phyloP scores from a whole-genome alignment of 495 filamentous ascomycete genomes.

The Penicillium ucsense region DNA sequence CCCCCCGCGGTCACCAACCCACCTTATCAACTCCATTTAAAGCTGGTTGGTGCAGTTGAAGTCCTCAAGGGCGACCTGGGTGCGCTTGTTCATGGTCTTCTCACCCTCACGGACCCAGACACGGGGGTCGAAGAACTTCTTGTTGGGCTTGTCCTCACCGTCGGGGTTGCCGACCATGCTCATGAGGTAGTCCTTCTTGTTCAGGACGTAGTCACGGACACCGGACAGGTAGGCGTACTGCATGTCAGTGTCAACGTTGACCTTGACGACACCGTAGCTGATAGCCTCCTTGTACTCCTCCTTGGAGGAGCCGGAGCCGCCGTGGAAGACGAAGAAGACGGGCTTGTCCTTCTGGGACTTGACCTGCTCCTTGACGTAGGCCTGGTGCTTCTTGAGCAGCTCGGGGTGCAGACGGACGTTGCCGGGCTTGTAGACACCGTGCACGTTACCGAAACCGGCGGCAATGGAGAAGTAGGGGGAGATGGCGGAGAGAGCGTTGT shows the following conservation, averaged over 20 bases:
- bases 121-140: constrained; percentile 90
- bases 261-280: constrained; percentile 91
- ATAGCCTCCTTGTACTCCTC: constrained; percentile 83
- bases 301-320: constrained; percentile 84
- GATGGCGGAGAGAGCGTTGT: constrained; percentile 69
- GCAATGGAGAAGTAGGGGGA: constrained; percentile 95
- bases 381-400: constrained; percentile 89
- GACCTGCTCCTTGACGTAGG: constrained; percentile 70
- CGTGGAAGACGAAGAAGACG: constrained; percentile 98
- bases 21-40: constrained; percentile 39
- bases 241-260: constrained; percentile 74
- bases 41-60: constrained; percentile 85
- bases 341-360: constrained; percentile 66
- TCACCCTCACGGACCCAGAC: constrained; percentile 82
- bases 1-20: too few relatives aligned
- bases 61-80: constrained; percentile 72
- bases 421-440: constrained; percentile 98
- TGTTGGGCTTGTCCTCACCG: constrained; percentile 93
- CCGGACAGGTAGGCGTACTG: constrained; percentile 72
- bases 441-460: constrained; percentile 96
- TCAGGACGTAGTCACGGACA: constrained; percentile 85
- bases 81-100: constrained; percentile 85
- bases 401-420: constrained; percentile 95
- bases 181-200: constrained; percentile 90
- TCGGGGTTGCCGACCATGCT: constrained; percentile 89